A percentile compares a stretch with the other conserved stretches of the same genome.
phyloP scores from a whole-genome alignment of 257 asterid genomes.

The Fraxinus excelsior region DNA sequence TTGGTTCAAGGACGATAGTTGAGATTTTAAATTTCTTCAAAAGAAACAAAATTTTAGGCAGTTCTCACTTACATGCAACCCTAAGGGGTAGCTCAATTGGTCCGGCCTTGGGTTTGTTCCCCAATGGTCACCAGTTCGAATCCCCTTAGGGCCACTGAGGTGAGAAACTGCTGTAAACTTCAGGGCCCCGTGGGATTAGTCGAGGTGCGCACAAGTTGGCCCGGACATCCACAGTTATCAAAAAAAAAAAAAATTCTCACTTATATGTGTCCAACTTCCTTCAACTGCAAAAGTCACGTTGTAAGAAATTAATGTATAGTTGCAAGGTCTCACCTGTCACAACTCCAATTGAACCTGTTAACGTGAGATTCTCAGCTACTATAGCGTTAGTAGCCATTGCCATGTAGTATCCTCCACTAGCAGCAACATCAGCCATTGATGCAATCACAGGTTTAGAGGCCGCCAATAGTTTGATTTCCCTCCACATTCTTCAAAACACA shows the following conservation, averaged over 20 bases:
- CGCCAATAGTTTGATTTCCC: slow-evolving; percentile 93
- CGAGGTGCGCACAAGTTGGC: no score
- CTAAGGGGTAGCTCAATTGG: no score
- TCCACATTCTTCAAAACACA: slow-evolving; percentile 81
- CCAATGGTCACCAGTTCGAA: no score
- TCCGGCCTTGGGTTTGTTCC: no score
- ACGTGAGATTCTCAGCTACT: slow-evolving; percentile 89
- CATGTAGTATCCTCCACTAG: slow-evolving; percentile 99
- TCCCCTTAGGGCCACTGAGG: no score
- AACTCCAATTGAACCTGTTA: slow-evolving; percentile 98
- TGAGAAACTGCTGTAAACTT: no score
- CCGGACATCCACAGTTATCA: no score
- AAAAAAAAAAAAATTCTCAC: no score
- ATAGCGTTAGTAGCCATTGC: slow-evolving; percentile 88
- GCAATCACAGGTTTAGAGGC: slow-evolving; percentile 87
- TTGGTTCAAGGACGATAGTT: neutral
- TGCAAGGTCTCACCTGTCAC: slow-evolving; percentile 68
- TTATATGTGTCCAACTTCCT: no score
- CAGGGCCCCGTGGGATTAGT: no score
- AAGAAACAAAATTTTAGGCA: neutral
- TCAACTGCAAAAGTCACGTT: neutral
- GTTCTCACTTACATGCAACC: neutral
- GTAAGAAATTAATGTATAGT: slow-evolving; percentile 4
- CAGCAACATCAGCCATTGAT: slow-evolving; percentile 99
- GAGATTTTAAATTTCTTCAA: neutral